Conservation (phyloP, 78 protist species). For the Dictyostelium capitatum region DNA sequence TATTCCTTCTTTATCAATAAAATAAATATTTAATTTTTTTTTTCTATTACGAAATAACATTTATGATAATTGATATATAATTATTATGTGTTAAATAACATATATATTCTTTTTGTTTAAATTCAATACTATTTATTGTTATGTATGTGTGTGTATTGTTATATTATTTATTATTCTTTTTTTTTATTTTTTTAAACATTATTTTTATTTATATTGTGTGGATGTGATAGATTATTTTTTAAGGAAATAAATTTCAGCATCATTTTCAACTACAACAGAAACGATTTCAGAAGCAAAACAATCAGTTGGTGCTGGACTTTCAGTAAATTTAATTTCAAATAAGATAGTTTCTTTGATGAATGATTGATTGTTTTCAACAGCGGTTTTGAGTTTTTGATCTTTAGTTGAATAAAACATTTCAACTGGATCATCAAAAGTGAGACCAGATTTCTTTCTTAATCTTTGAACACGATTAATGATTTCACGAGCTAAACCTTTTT, state of each 20-base stretch:
- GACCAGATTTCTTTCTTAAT: conserved; percentile 92
- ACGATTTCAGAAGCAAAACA: conserved; percentile 51
- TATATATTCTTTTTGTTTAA: not conserved
- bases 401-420: conserved; percentile 58
- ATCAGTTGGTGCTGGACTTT: not conserved
- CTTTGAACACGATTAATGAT: conserved; percentile 91
- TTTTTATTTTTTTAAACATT: not conserved
- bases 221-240: not conserved
- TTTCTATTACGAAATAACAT: too few species aligned
- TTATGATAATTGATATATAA: too few species aligned
- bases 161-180: not conserved
- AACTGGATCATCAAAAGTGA: conserved; percentile 54
- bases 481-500: conserved; percentile 92
- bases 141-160: too few species aligned
- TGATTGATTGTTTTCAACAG: conserved; percentile 17
- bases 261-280: conserved; percentile 44
- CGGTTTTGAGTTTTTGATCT: not conserved
- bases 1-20: too few species aligned
- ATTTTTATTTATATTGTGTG: not conserved
- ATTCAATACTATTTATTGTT: too few species aligned
- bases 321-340: conserved; percentile 1
- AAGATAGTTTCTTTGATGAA: conserved; percentile 18
- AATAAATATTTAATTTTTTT: too few species aligned
- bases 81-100: not conserved
- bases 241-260: conserved; percentile 45